Evolutionary conservation across 2,329 filamentous ascomycete genomes (phyloP).

Genomic region (Diaporthe vaccinii): DNA sequence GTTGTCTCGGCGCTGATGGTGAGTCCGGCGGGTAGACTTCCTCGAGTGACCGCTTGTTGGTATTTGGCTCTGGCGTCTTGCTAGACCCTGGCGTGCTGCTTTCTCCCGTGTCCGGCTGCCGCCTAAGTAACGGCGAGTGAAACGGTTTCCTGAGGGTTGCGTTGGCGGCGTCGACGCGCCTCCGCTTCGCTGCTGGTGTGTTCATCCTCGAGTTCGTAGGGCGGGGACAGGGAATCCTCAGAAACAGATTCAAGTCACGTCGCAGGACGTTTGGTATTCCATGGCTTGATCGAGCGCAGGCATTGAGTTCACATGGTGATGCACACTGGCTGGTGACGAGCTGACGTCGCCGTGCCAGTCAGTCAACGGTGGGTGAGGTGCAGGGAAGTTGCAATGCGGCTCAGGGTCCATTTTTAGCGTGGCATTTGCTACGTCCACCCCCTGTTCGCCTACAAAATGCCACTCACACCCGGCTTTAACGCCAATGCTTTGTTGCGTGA

Average conservation of each 20-base stretch:
- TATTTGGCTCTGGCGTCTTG: background rate
- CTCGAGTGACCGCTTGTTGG: background rate
- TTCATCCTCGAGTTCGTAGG: conserved; percentile 42
- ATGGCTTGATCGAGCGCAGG: background rate
- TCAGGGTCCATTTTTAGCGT: conserved; percentile 34
- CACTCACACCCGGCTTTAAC: conserved; percentile 12
- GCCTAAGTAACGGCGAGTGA: conserved; percentile 68
- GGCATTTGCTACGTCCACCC: conserved; percentile 19
- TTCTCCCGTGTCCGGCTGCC: conserved; percentile 14
- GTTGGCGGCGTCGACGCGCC: conserved; percentile 70
- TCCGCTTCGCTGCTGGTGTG: conserved; percentile 69
- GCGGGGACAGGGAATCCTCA: conserved; percentile 41
- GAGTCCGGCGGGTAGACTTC: conserved; percentile 33
- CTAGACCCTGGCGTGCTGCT: background rate
- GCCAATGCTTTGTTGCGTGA: conserved; percentile 28
- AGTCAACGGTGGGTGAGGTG: conserved; percentile 3
- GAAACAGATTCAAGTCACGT: conserved; percentile 52
- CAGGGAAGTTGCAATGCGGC: conserved; percentile 31
- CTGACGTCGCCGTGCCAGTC: background rate
- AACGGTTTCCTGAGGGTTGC: conserved; percentile 78
- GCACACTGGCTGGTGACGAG: background rate
- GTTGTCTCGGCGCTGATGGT: conserved; percentile 5
- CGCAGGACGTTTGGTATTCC: background rate
- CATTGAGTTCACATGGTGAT: background rate
- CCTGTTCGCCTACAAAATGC: background rate